Base-by-base conservation (phyloP, 1,284 basidiomycete genomes). In the Exsudoporus floridanus region DNA sequence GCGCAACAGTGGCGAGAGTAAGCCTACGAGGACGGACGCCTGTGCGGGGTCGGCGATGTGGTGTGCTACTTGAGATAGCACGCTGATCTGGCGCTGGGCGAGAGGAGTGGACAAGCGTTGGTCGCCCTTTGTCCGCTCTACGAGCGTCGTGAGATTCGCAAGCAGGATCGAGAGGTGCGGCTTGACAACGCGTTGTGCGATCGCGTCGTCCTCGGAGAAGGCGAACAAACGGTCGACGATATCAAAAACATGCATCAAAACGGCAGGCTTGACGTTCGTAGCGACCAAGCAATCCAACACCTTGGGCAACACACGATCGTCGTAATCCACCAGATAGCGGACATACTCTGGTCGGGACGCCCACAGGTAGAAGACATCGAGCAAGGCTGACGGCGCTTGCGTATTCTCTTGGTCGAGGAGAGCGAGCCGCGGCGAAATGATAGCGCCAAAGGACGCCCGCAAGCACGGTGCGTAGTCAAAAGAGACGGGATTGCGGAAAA, bases 291-390 rank as follows among this genome's bases (percentile, higher is more conserved):
- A 94, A 47, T 83, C 83, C 67, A 91, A 94, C 1, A 95, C 74
- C 65, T 90, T 87, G 6, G 86, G 86, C 14, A 99, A 71, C 2
- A 90, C 78, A 1, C 77, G 75, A 0, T 74, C 60, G 64, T 98
- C 90, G 64, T 86, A 89, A 18, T 81, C 73, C 41, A 88, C 84
- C 19, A 98, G 77, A 64, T 83, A 84, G 5, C 65, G 65, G 10
- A 83, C 77, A 52, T 86, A 82, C 10, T 86, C 78, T 1, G 74
- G 73, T 25, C 81, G 77, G 9, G 76, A 68, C 0, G 91, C 84
- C 88, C 96, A 97, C 4, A 82, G 76, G 54, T 86, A 81, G 69
- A 98, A 90, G 1, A 99, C 77, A 33, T 97, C 92, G 37, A 99
- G 76, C 27, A 98, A 77, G 0, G 93, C 88, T 0, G 94, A 96